Evolutionary conservation across 805 yeast species (phyloP).

Genomic region (Saturnispora ahearnii): DNA sequence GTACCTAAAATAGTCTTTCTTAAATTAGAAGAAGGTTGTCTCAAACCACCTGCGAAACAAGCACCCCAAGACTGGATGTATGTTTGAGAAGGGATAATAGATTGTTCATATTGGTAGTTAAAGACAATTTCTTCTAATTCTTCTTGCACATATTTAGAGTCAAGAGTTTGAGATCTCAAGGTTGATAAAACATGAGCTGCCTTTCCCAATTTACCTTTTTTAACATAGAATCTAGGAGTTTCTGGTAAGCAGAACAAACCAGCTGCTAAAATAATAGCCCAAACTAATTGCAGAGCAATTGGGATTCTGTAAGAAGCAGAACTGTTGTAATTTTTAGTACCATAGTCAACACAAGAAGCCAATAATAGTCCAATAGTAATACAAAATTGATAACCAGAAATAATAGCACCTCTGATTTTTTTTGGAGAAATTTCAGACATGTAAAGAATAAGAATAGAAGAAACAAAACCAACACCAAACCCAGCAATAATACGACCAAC

Average conservation of each 20-base stretch:
- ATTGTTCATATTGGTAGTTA: slow-evolving; percentile 37
- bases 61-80: slow-evolving; percentile 32
- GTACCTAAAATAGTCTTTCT: slow-evolving; percentile 36
- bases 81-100: slow-evolving; percentile 26
- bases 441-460: slow-evolving; percentile 69
- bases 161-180: slow-evolving; percentile 42
- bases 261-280: slow-evolving; percentile 47
- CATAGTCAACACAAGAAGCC: slow-evolving; percentile 63
- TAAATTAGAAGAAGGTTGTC: slow-evolving; percentile 28
- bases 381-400: slow-evolving; percentile 55
- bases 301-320: slow-evolving; percentile 68
- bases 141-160: slow-evolving; percentile 37
- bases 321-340: slow-evolving; percentile 42
- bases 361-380: slow-evolving; percentile 63
- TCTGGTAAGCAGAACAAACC: slow-evolving; percentile 67
- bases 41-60: slow-evolving; percentile 35
- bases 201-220: slow-evolving; percentile 42
- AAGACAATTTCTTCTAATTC: slow-evolving; percentile 43
- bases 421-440: slow-evolving; percentile 73
- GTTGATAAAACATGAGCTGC: slow-evolving; percentile 48
- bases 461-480: slow-evolving; percentile 64
- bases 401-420: slow-evolving; percentile 69
- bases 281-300: slow-evolving; percentile 57
- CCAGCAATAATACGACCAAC: slow-evolving; percentile 68
- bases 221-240: slow-evolving; percentile 61